Evolutionary conservation across 345 rosid species (phyloP).

Genomic region (Eucalyptus cloeziana): DNA sequence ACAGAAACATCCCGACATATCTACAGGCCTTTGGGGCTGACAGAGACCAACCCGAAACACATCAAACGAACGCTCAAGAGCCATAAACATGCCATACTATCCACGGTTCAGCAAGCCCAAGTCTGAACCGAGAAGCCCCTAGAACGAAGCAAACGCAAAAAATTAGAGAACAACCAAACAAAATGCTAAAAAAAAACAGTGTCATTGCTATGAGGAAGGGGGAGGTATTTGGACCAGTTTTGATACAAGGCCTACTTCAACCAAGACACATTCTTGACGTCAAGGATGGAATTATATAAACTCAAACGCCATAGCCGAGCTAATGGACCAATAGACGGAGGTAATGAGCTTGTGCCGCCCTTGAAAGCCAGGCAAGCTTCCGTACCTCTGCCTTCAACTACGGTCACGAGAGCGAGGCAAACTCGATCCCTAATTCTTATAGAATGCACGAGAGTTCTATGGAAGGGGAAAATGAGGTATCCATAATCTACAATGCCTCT

Average conservation of each 20-base stretch:
- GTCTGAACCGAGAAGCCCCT: neutral
- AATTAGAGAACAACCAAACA: slow-evolving; percentile 19
- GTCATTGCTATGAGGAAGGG: no score
- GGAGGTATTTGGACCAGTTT: no score
- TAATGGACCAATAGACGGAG: neutral
- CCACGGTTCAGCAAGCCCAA: neutral
- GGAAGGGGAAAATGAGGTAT: neutral
- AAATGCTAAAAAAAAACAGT: no score
- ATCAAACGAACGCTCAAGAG: no score
- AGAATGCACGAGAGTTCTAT: neutral
- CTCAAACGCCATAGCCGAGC: neutral
- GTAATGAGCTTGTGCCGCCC: neutral
- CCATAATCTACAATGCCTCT: no score
- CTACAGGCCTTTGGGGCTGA: neutral
- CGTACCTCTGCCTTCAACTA: neutral
- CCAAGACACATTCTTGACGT: neutral
- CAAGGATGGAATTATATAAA: neutral
- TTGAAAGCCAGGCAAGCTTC: neutral
- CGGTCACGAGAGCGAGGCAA: neutral
- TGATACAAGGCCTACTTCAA: no score
- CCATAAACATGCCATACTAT: neutral
- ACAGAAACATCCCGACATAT: neutral
- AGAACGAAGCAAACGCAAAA: neutral
- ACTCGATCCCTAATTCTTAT: neutral
- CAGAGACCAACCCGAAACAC: neutral